These are phyloP conservation scores for Saxophila tyrrhenica DNA, from an alignment of 495 filamentous ascomycete genomes.

Conservation along the genomic window DNA sequence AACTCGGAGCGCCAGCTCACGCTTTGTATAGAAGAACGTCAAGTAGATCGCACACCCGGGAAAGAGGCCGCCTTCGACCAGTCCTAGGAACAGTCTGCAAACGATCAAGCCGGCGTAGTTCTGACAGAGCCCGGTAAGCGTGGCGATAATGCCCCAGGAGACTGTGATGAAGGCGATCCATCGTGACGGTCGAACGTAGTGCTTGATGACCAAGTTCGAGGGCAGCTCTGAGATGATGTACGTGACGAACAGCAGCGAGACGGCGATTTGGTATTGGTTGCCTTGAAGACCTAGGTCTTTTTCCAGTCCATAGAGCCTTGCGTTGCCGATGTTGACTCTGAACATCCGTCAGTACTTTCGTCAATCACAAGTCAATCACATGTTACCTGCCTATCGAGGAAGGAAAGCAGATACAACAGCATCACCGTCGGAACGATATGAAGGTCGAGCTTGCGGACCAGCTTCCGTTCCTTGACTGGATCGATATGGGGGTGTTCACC, in stretches of 20 bases:
- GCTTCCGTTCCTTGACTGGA: neutral
- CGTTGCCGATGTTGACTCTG: conserved; percentile 48
- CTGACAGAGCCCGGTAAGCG: conserved; percentile 68
- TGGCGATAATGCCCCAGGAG: conserved; percentile 66
- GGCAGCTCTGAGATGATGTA: conserved; percentile 80
- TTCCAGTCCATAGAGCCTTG: conserved; percentile 43
- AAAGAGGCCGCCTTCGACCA: conserved; percentile 59
- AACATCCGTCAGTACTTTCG: neutral
- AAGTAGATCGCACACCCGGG: conserved; percentile 75
- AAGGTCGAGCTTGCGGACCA: conserved; percentile 1
- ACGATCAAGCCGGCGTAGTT: conserved; percentile 73
- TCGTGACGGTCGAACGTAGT: conserved; percentile 25
- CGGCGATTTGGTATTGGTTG: conserved; percentile 24
- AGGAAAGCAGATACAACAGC: conserved; percentile 73
- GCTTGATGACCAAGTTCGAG: conserved; percentile 82
- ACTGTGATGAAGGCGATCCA: conserved; percentile 46
- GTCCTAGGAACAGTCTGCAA: conserved; percentile 74
- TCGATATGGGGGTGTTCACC: neutral
- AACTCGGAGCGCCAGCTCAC: conserved; percentile 63
- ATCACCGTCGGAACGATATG: conserved; percentile 39
- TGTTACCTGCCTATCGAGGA: conserved; percentile 51
- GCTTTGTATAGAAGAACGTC: conserved; percentile 75
- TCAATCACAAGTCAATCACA: neutral
- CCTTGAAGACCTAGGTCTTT: conserved; percentile 26
- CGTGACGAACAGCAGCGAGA: conserved; percentile 55